Evolutionary conservation across 2,329 filamentous ascomycete genomes (phyloP).

Genomic region (Phyllosticta capitalensis): DNA sequence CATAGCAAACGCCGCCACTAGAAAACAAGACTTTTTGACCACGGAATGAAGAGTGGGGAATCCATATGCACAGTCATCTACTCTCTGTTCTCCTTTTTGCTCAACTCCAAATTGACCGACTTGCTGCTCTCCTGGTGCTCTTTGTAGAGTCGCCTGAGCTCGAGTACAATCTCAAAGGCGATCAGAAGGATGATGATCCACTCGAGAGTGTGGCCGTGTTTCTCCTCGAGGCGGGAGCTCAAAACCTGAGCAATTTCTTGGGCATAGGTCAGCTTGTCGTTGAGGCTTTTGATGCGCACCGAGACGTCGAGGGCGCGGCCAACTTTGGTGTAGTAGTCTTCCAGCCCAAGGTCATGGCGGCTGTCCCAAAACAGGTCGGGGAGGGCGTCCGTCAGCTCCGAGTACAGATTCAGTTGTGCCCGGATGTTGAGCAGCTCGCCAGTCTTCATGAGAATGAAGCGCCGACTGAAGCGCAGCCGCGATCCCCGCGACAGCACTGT

Average conservation of each 20-base stretch:
- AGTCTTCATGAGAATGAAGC: conserved; percentile 85
- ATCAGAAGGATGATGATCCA: conserved; percentile 96
- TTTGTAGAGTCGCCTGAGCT: conserved; percentile 63
- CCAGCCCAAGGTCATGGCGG: conserved; percentile 76
- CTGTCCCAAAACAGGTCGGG: conserved; percentile 97
- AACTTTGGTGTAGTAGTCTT: conserved; percentile 91
- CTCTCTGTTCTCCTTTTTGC: neutral
- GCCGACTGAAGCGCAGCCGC: conserved; percentile 49
- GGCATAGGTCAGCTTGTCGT: conserved; percentile 97
- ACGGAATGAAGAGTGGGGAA: neutral
- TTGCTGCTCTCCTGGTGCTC: conserved; percentile 44
- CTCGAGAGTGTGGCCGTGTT: conserved; percentile 78
- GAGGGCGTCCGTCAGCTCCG: conserved; percentile 86
- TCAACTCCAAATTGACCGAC: conserved; percentile 22
- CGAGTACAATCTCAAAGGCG: conserved; percentile 82
- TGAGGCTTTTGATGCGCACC: conserved; percentile 80
- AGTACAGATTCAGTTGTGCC: conserved; percentile 92
- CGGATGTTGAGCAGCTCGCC: conserved; percentile 83
- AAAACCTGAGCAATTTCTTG: conserved; percentile 88
- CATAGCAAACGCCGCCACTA: neutral
- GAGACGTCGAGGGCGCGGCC: conserved; percentile 84
- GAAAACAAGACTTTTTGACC: neutral
- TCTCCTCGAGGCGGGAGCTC: conserved; percentile 80
- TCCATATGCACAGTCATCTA: neutral
- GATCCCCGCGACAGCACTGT: conserved; percentile 62